These are phyloP conservation scores for Nigrospora oryzae DNA, from an alignment of 2,329 filamentous ascomycete genomes.

Conservation along the genomic window DNA sequence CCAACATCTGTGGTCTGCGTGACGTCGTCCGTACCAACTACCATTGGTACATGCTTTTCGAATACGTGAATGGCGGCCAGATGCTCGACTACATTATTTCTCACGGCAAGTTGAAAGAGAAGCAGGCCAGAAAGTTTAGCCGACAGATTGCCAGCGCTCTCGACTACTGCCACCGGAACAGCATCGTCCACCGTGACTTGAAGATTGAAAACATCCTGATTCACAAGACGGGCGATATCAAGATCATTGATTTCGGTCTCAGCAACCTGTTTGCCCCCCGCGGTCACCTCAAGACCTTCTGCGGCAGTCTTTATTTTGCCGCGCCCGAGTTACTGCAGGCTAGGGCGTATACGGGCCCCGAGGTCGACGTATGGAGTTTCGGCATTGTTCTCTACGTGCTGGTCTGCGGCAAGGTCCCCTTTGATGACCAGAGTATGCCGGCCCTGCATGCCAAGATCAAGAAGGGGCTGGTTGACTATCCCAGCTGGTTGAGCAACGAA, in stretches of 20 bases:
- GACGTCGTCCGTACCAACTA: constrained; percentile 94
- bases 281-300: constrained; percentile 88
- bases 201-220: constrained; percentile 99
- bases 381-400: constrained; percentile 96
- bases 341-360: constrained; percentile 87
- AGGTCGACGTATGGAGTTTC: constrained; percentile 98
- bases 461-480: constrained; percentile 92
- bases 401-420: constrained; percentile 95
- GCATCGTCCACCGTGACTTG: constrained; percentile 92
- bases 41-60: constrained; percentile 99
- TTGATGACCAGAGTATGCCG: constrained; percentile 98
- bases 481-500: constrained; percentile 84
- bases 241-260: constrained; percentile 97
- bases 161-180: constrained; percentile 96
- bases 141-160: constrained; percentile 93
- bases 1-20: constrained; percentile 90
- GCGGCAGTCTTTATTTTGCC: constrained; percentile 94
- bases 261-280: constrained; percentile 91
- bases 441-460: constrained; percentile 98
- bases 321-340: constrained; percentile 92
- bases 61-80: constrained; percentile 97
- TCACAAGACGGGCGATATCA: constrained; percentile 97
- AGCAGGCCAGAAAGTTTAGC: constrained; percentile 94
- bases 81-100: constrained; percentile 99
- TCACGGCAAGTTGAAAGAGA: constrained; percentile 94